Evolutionary conservation across 176 grass and related monocot genomes (phyloP), one percentile per base, ranked within the genome.

Genomic region (Olyra latifolia): DNA sequence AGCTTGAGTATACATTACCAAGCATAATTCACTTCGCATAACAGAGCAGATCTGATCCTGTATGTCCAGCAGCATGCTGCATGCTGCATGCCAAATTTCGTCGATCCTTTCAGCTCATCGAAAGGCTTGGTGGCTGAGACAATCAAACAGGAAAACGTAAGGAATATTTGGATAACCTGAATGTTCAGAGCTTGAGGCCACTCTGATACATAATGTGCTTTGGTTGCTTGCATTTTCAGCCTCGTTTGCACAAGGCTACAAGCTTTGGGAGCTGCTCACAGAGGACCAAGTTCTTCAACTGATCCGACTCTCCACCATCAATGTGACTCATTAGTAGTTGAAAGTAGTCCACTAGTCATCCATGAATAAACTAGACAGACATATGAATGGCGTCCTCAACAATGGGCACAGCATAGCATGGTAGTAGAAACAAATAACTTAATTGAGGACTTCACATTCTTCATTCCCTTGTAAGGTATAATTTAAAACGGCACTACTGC

Each of bases 321-420:
- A 35, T 55, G 23, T 2, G 42, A 47, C 24, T 68, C 10, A 44
- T 69, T 19, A 40, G 49, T 39, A 35, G 48, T 53, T 38, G 17
- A 72, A 72, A 72, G 47, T n/a, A n/a, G n/a, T n/a, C n/a, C n/a
- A n/a, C n/a, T 73, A 57, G 7, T 57, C 50, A 2, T 74, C 9
- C 12, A 58, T 38, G 47, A 49, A 49, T 4, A n/a, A 49, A 49
- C 47, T 49, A 49, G 14, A 49, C 47, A 17, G 4, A 49, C 15
- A 49, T 1, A 49, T 6, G 14, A 49, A 49, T 49, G 15, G 17
- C 4, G 4, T 47, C 14, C 47, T 49, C 14, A 17, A 48, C 47
- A 49, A 17, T 49, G 15, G 4, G 47, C 47, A 49, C 14, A 49
- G 14, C 8, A 44, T 2, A 11, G 43, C 43, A 44, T n/a, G n/a